Conservation (phyloP, 2,329 filamentous ascomycete species). For the Exophiala lecanii-corni region DNA sequence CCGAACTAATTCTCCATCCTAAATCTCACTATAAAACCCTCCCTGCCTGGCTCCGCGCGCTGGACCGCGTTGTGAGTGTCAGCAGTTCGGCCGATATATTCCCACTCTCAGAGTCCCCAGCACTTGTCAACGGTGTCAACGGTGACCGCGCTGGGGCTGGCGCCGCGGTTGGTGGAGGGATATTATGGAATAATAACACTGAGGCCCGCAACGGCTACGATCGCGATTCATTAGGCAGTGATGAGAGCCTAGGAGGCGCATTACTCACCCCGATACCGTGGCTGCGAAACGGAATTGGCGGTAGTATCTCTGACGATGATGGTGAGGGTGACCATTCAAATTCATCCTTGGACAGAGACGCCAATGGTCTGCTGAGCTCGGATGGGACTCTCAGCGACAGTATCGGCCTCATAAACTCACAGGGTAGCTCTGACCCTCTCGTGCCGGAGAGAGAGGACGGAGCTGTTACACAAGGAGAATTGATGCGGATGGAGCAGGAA, state of each 20-base stretch:
- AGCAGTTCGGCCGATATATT: constrained; percentile 77
- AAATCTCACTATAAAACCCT: constrained; percentile 75
- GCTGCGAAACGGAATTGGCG: constrained; percentile 51
- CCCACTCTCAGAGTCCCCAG: constrained; percentile 63
- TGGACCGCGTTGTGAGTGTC: constrained; percentile 86
- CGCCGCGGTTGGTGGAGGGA: constrained; percentile 29
- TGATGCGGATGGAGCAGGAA: constrained; percentile 80
- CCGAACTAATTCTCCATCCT: constrained; percentile 77
- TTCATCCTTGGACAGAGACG: constrained; percentile 10
- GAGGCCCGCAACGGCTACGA: constrained; percentile 25
- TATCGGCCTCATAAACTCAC: constrained; percentile 11
- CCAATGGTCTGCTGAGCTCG: constrained; percentile 7
- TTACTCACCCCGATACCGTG: constrained; percentile 91
- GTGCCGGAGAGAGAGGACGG: constrained; percentile 37
- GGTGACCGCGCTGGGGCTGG: constrained; percentile 44
- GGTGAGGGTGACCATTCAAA: constrained; percentile 10
- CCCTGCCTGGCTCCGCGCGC: constrained; percentile 79
- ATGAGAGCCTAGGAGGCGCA: constrained; percentile 85
- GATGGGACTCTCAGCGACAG: constrained; percentile 14
- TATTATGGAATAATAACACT: constrained; percentile 37
- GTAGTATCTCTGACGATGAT: constrained; percentile 18
- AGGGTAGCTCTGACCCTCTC: constrained; percentile 12
- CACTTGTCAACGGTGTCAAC: constrained; percentile 56
- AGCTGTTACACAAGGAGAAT: constrained; percentile 75
- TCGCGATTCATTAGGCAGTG: constrained; percentile 59